These are phyloP conservation scores for Taiwanofungus camphoratus DNA, from an alignment of 1,284 basidiomycete genomes.

Conservation along the genomic window DNA sequence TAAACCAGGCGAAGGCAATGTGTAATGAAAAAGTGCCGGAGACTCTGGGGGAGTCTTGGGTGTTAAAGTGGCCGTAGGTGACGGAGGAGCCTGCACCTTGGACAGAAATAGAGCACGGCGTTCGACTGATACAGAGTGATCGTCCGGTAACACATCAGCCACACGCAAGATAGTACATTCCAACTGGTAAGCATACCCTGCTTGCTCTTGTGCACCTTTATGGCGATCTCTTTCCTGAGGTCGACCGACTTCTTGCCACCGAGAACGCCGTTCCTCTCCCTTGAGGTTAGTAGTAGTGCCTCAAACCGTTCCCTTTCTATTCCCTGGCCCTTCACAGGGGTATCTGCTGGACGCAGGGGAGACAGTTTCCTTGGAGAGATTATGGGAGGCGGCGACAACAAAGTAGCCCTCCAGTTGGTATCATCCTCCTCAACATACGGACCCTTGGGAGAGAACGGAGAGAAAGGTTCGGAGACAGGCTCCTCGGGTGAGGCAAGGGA, in stretches of 20 bases:
- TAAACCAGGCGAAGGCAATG: slow-evolving; percentile 61
- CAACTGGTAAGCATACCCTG: slow-evolving; percentile 56
- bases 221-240: slow-evolving; percentile 67
- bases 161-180: too few species aligned
- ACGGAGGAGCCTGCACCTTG: slow-evolving; percentile 61
- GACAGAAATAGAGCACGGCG: slow-evolving; percentile 70
- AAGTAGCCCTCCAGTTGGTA: slow-evolving; percentile 48
- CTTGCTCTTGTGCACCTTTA: slow-evolving; percentile 68
- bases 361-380: slow-evolving; percentile 39
- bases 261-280: slow-evolving; percentile 42
- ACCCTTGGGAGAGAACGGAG: slow-evolving; percentile 57
- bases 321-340: slow-evolving; percentile 39
- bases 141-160: too few species aligned
- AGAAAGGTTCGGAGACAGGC: slow-evolving; percentile 46
- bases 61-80: slow-evolving; percentile 47
- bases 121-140: slow-evolving; percentile 56
- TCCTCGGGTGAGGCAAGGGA: slow-evolving; percentile 57
- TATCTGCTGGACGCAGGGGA: slow-evolving; percentile 42
- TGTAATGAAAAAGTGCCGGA: slow-evolving; percentile 62
- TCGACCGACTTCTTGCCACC: slow-evolving; percentile 46
- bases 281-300: slow-evolving; percentile 51
- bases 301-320: slow-evolving; percentile 60
- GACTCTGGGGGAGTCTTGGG: slow-evolving; percentile 68
- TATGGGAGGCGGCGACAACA: slow-evolving; percentile 53
- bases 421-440: slow-evolving; percentile 27